A percentile compares a stretch with the other conserved stretches of the same genome.
These are phyloP conservation scores for Globisporangium viniferum DNA, from an alignment of 352 stramenopile genomes.

Conservation along the genomic window DNA sequence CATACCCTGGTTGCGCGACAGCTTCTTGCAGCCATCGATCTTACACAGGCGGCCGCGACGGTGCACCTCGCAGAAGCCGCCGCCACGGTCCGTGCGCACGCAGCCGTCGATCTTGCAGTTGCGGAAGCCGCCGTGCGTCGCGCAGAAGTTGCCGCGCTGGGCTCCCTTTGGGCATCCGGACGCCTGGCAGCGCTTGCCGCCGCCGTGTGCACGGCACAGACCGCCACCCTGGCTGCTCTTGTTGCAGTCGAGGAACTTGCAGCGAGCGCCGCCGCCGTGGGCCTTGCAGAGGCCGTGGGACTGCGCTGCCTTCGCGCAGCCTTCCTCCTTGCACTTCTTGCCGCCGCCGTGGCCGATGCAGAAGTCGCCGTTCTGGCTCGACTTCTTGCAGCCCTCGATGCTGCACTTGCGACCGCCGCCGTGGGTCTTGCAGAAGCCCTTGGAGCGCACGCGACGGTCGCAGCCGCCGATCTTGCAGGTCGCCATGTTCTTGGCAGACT, in stretches of 20 bases:
- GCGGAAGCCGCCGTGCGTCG: slow-evolving; percentile 80
- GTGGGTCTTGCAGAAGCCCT: slow-evolving; percentile 86
- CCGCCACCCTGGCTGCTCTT: slow-evolving; percentile 80
- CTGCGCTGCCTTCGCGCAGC: slow-evolving; percentile 81
- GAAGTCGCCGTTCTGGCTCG: slow-evolving; percentile 83
- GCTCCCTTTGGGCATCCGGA: slow-evolving; percentile 73
- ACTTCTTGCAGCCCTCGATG: slow-evolving; percentile 86
- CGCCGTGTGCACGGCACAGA: slow-evolving; percentile 74
- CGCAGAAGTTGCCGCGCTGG: slow-evolving; percentile 83
- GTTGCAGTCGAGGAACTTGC: slow-evolving; percentile 81
- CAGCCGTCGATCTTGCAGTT: slow-evolving; percentile 86
- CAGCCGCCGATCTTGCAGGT: slow-evolving; percentile 63
- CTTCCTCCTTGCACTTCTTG: slow-evolving; percentile 84
- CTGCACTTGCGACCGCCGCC: slow-evolving; percentile 78
- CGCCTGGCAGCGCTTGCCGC: slow-evolving; percentile 76
- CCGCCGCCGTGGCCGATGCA: slow-evolving; percentile 85
- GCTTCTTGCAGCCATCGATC: slow-evolving; percentile 85
- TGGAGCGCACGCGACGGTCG: slow-evolving; percentile 67
- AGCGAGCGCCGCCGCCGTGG: slow-evolving; percentile 77
- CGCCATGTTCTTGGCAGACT: slow-evolving; percentile 58
- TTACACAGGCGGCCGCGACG: slow-evolving; percentile 77
- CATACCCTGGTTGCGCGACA: slow-evolving; percentile 84
- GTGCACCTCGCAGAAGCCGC: slow-evolving; percentile 85
- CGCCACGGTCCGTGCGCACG: slow-evolving; percentile 76
- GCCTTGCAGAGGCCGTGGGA: slow-evolving; percentile 84